A percentile compares a stretch with the other conserved stretches of the same genome.
Evolutionary conservation across 768 basidiomycete species (phyloP).

Genomic region (Myochromella boudieri): DNA sequence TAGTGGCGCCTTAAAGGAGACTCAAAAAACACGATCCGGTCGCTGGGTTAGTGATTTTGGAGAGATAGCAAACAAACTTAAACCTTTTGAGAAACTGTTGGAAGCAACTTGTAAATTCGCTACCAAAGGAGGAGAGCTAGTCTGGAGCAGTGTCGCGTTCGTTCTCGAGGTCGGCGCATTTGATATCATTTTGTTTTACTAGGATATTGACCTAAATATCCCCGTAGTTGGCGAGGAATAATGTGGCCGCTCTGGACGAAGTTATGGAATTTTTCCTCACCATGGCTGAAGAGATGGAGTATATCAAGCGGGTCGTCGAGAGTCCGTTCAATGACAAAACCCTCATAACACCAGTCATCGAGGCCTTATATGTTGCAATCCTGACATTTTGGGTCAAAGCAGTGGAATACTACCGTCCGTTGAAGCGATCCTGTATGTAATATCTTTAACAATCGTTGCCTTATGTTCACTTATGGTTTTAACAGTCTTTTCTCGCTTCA

Average conservation of each 20-base stretch:
- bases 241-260: neutral
- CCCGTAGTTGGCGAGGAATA: neutral
- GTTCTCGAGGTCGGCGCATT: neutral
- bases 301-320: slow-evolving; percentile 1
- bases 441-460: neutral
- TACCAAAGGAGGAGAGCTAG: neutral
- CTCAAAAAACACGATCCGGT: too few relatives aligned
- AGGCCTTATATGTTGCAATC: slow-evolving; percentile 2
- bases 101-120: slow-evolving; percentile 1
- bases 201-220: neutral
- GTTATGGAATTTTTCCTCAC: neutral
- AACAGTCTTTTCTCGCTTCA: slow-evolving; percentile 1
- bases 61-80: neutral
- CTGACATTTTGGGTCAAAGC: slow-evolving; percentile 7
- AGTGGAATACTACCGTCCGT: neutral
- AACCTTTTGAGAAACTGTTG: neutral
- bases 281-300: slow-evolving; percentile 2
- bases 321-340: neutral
- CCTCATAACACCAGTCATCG: neutral
- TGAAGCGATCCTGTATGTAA: neutral
- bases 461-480: neutral
- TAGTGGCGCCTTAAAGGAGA: too few relatives aligned
- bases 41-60: neutral
- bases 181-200: neutral
- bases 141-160: slow-evolving; percentile 7